These are phyloP conservation scores for Waltiozyma sp. DNA, from an alignment of 1,139 yeast species.

Conservation along the genomic window DNA sequence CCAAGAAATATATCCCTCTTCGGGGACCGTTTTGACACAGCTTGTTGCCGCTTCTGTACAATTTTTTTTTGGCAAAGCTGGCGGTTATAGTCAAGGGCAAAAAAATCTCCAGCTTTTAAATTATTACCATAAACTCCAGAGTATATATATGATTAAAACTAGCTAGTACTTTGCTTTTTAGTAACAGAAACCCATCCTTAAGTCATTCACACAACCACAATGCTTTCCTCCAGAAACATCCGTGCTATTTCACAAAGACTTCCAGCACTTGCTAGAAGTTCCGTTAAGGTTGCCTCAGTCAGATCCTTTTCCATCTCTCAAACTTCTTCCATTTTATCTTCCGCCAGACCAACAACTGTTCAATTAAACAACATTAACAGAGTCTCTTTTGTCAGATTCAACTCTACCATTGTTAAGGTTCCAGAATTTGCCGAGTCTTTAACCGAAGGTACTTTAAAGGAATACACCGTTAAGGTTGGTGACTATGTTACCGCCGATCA, in stretches of 20 bases:
- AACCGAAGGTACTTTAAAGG: slow-evolving; percentile 89
- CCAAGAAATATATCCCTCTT: no score
- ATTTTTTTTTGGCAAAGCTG: no score
- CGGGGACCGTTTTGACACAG: no score
- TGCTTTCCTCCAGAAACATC: slow-evolving; percentile 16
- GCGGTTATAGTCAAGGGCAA: neutral
- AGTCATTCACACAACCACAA: slow-evolving; percentile 7
- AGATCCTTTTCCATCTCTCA: slow-evolving; percentile 10
- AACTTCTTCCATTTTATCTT: slow-evolving; percentile 1
- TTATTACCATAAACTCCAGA: no score
- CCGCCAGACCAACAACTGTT: slow-evolving; percentile 2
- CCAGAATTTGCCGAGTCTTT: slow-evolving; percentile 99
- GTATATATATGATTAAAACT: neutral
- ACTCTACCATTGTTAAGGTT: slow-evolving; percentile 57
- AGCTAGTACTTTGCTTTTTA: neutral
- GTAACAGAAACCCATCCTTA: neutral
- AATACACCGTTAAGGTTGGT: slow-evolving; percentile 68
- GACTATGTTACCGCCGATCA: slow-evolving; percentile 85
- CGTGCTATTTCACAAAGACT: slow-evolving; percentile 11
- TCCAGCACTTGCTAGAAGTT: slow-evolving; percentile 6
- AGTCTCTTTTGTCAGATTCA: slow-evolving; percentile 15
- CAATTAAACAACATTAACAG: slow-evolving; percentile 1
- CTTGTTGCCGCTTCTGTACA: no score
- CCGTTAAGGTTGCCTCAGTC: slow-evolving; percentile 1
- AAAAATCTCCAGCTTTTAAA: neutral